A percentile compares a stretch with the other conserved stretches of the same genome.
phyloP scores from a whole-genome alignment of 106 monocot genomes.

The Xerophyta viscosa region DNA sequence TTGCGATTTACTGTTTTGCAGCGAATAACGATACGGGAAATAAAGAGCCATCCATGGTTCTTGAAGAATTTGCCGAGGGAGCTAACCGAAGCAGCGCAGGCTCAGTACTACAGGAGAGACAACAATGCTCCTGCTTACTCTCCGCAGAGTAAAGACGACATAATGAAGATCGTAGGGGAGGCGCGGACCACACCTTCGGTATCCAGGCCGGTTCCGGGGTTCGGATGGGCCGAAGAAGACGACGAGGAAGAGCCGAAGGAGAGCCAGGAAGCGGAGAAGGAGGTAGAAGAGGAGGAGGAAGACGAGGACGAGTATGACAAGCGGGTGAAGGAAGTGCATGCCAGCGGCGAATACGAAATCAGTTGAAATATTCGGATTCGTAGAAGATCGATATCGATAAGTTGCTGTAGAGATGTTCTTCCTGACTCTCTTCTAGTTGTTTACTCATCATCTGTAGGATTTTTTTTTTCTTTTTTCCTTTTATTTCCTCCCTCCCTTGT shows the following conservation, averaged over 20 bases:
- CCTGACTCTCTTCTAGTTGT: too few species aligned
- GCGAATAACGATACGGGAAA: slow-evolving; percentile 81
- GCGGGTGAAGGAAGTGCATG: slow-evolving; percentile 63
- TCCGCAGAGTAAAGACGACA: slow-evolving; percentile 50
- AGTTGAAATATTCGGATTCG: too few species aligned
- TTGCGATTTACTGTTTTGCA: slow-evolving; percentile 9
- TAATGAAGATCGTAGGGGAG: slow-evolving; percentile 65
- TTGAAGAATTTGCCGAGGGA: slow-evolving; percentile 81
- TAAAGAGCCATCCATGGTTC: slow-evolving; percentile 81
- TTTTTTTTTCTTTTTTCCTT: too few species aligned
- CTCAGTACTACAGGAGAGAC: slow-evolving; percentile 54
- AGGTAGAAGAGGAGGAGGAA: slow-evolving; percentile 32
- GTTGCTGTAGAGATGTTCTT: too few species aligned
- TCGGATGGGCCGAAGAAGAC: slow-evolving; percentile 41
- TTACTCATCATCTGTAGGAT: too few species aligned
- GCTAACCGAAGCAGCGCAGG: slow-evolving; percentile 62
- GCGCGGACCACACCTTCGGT: slow-evolving; percentile 44
- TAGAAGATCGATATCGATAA: too few species aligned
- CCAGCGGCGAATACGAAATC: slow-evolving; percentile 58
- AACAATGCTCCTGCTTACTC: slow-evolving; percentile 48
- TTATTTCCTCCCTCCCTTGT: too few species aligned
- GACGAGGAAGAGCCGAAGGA: slow-evolving; percentile 42
- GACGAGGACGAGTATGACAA: slow-evolving; percentile 74
- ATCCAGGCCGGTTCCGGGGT: slow-evolving; percentile 38
- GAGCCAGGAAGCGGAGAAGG: slow-evolving; percentile 6